phyloP scores from a whole-genome alignment of 768 basidiomycete species.

The Lactarius vividus region DNA sequence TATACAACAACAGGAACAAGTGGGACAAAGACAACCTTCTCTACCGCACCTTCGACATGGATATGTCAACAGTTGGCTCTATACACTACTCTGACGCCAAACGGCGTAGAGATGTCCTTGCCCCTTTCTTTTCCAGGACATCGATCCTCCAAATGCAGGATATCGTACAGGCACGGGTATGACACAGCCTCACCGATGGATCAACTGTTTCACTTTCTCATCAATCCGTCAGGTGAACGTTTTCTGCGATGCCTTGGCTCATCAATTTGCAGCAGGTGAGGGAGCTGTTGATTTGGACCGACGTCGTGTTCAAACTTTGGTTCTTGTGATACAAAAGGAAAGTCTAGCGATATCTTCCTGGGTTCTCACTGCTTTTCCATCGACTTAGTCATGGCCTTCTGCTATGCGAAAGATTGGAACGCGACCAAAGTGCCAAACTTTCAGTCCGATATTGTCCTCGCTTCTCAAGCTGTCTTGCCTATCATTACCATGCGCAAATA shows the following conservation, averaged over 20 bases:
- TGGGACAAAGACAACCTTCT: too few species aligned
- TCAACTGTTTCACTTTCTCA: too few species aligned
- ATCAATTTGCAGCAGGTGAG: neutral
- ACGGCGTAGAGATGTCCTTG: neutral
- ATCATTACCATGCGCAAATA: neutral
- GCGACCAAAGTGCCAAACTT: neutral
- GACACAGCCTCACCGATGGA: neutral
- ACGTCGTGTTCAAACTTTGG: neutral
- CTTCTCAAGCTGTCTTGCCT: neutral
- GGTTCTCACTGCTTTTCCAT: neutral
- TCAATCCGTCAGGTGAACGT: neutral
- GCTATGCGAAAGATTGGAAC: too few species aligned
- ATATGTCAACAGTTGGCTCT: neutral
- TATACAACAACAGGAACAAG: too few species aligned
- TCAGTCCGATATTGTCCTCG: neutral
- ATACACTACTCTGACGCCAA: too few species aligned
- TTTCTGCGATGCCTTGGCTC: neutral
- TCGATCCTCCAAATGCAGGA: slow-evolving; percentile 3
- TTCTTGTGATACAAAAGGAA: neutral
- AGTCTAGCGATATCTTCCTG: neutral
- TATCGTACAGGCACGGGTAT: neutral
- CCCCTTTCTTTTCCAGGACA: slow-evolving; percentile 1
- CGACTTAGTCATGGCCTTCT: too few species aligned
- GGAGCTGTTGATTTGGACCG: too few species aligned
- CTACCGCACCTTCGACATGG: slow-evolving; percentile 9